These are phyloP conservation scores for Rhizophlyctis rosea DNA, from an alignment of 192 early-diverging fungal genomes.

Conservation along the genomic window DNA sequence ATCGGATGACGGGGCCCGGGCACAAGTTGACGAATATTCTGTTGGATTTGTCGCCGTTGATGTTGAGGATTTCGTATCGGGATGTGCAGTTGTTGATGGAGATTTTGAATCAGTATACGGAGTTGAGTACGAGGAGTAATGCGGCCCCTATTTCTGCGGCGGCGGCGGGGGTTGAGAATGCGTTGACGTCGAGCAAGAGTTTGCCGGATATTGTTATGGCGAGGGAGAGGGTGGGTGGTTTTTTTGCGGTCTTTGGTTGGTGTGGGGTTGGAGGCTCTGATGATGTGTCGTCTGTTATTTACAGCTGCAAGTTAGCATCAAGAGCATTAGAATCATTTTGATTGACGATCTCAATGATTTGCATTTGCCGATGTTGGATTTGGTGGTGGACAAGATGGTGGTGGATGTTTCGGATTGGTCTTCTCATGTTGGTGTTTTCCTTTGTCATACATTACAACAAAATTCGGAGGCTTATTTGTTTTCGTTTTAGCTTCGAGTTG, in stretches of 20 bases:
- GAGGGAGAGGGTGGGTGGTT: conserved; percentile 47
- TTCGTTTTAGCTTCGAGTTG: conserved; percentile 42
- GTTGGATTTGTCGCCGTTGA: conserved; percentile 72
- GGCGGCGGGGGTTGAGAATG: background rate
- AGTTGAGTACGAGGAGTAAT: background rate
- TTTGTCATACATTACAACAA: background rate
- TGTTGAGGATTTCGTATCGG: conserved; percentile 82
- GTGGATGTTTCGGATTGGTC: conserved; percentile 86
- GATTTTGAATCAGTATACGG: conserved; percentile 49
- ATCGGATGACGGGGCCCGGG: conserved; percentile 56
- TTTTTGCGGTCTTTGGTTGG: background rate
- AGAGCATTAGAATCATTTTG: conserved; percentile 72
- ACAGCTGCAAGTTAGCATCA: conserved; percentile 49
- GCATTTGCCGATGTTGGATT: conserved; percentile 85
- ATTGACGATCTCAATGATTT: conserved; percentile 90
- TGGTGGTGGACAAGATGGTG: conserved; percentile 74
- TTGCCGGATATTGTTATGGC: conserved; percentile 41
- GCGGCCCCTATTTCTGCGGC: background rate
- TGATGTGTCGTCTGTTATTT: background rate
- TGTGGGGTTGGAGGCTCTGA: background rate
- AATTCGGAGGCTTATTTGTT: background rate
- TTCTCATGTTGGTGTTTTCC: conserved; percentile 41
- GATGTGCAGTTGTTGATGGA: conserved; percentile 79
- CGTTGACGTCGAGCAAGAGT: background rate
- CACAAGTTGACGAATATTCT: conserved; percentile 62